phyloP scores from a whole-genome alignment of 805 yeast genomes.

The Kazachstania kunashirensis region DNA sequence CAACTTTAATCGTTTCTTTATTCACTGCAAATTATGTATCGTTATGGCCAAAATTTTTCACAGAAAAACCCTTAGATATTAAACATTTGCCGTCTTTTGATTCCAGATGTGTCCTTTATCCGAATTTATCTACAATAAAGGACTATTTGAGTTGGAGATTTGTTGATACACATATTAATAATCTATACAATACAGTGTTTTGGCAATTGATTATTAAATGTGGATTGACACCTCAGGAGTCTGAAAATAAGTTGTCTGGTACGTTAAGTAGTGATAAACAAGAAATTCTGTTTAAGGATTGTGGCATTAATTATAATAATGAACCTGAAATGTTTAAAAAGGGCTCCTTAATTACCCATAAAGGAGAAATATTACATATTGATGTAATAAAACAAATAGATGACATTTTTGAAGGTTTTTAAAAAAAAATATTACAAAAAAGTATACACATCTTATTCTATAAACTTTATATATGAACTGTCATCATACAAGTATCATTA shows the following conservation, averaged over 20 bases:
- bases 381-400: conserved; percentile 34
- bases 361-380: conserved; percentile 39
- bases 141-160: conserved; percentile 94
- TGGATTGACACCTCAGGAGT: conserved; percentile 62
- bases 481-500: conserved; percentile 5
- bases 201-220: conserved; percentile 76
- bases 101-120: conserved; percentile 82
- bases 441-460: neutral
- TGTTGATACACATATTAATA: conserved; percentile 93
- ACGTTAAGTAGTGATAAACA: conserved; percentile 79
- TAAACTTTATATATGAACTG: conserved; percentile 5
- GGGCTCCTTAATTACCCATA: conserved; percentile 50
- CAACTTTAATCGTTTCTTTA: conserved; percentile 71
- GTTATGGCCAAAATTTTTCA: conserved; percentile 56
- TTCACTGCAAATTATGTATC: conserved; percentile 68
- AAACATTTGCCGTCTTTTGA: conserved; percentile 78
- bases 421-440: neutral
- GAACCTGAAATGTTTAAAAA: conserved; percentile 83
- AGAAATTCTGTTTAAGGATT: conserved; percentile 68
- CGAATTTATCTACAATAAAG: conserved; percentile 46
- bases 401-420: conserved; percentile 27
- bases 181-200: conserved; percentile 84
- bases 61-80: conserved; percentile 37
- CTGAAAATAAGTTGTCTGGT: conserved; percentile 69
- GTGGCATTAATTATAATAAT: conserved; percentile 81